Evolutionary conservation across 2,329 filamentous ascomycete species (phyloP).

Genomic region (Hypoxylon sp.): DNA sequence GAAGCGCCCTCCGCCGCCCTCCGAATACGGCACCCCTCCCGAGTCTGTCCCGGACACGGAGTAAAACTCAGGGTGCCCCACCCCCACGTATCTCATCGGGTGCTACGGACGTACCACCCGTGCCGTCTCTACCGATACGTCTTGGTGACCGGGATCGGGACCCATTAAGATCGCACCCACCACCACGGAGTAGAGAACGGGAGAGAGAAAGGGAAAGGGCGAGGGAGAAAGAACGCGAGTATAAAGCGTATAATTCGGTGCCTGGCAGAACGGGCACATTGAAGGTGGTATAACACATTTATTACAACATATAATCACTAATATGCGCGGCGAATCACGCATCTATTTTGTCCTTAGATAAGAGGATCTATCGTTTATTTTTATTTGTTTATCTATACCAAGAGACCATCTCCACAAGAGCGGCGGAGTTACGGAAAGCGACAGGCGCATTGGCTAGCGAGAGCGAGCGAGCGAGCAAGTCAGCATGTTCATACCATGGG

Average conservation of each 20-base stretch:
- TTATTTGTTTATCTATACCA: slow-evolving; percentile 22
- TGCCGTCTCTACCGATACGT: slow-evolving; percentile 47
- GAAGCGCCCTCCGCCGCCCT: slow-evolving; percentile 47
- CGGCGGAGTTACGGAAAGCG: slow-evolving; percentile 31
- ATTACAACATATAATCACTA: slow-evolving; percentile 26
- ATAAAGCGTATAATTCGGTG: slow-evolving; percentile 50
- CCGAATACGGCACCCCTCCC: slow-evolving; percentile 38
- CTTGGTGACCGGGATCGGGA: slow-evolving; percentile 19
- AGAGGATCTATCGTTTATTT: slow-evolving; percentile 21
- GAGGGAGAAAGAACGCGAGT: slow-evolving; percentile 43
- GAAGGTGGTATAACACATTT: slow-evolving; percentile 50
- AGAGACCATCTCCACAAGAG: slow-evolving; percentile 24
- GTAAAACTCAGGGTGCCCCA: slow-evolving; percentile 50
- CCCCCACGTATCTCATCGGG: slow-evolving; percentile 28
- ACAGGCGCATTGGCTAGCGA: slow-evolving; percentile 9
- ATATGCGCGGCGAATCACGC: slow-evolving; percentile 14
- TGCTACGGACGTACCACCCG: slow-evolving; percentile 44
- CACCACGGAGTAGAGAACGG: slow-evolving; percentile 29
- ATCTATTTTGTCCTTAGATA: slow-evolving; percentile 23
- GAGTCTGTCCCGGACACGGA: slow-evolving; percentile 48
- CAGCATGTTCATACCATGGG: slow-evolving; percentile 25
- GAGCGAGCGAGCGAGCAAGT: slow-evolving; percentile 16
- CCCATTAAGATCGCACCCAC: slow-evolving; percentile 26
- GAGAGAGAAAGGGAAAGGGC: slow-evolving; percentile 42
- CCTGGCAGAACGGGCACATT: slow-evolving; percentile 53